phyloP scores from a whole-genome alignment of 2,329 filamentous ascomycete species.

The Aspergillus jensenii region DNA sequence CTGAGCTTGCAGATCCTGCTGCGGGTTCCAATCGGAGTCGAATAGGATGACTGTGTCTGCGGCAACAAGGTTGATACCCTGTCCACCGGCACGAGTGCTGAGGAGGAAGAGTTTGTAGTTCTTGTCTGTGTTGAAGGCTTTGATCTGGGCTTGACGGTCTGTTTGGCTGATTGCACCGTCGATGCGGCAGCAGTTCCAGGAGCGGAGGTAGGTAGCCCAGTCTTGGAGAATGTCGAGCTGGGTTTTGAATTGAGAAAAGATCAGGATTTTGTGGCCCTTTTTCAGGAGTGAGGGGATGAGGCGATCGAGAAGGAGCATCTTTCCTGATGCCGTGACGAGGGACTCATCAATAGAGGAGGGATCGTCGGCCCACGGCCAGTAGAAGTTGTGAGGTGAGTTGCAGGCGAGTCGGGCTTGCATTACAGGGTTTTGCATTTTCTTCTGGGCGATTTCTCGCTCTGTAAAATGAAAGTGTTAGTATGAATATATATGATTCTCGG shows the following conservation, averaged over 20 bases:
- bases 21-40: constrained; percentile 90
- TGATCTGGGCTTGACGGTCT: constrained; percentile 69
- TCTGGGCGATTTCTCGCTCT: constrained; percentile 82
- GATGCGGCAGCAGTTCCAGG: constrained; percentile 83
- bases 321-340: constrained; percentile 83
- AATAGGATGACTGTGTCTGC: constrained; percentile 93
- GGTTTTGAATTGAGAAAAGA: constrained; percentile 96
- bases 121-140: constrained; percentile 67
- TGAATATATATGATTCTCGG: background rate
- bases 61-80: constrained; percentile 89
- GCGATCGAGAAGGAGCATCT: constrained; percentile 91
- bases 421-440: constrained; percentile 89
- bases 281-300: constrained; percentile 74
- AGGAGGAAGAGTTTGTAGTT: constrained; percentile 77
- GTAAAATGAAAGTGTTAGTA: constrained; percentile 31
- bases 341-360: constrained; percentile 69
- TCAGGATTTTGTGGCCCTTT: constrained; percentile 82
- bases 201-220: constrained; percentile 75
- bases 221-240: constrained; percentile 88
- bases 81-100: constrained; percentile 86
- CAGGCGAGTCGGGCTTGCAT: constrained; percentile 91
- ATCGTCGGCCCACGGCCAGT: constrained; percentile 76
- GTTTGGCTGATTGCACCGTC: constrained; percentile 81
- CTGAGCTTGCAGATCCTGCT: constrained; percentile 94
- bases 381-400: constrained; percentile 95